phyloP scores from a whole-genome alignment of 306 rosid species.

The Bauhinia variegata region DNA sequence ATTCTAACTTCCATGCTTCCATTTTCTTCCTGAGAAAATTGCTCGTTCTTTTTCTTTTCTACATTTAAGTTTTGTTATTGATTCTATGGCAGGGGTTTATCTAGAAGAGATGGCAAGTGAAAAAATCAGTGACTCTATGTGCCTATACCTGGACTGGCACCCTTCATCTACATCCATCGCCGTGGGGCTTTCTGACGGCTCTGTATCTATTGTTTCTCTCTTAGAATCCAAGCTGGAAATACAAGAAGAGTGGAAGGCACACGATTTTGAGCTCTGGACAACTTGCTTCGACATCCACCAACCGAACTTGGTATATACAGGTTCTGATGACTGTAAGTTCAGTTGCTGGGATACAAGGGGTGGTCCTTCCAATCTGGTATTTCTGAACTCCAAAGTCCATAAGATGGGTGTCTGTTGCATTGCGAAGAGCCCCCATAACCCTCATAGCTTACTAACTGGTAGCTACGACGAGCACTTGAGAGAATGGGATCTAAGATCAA shows the following conservation, averaged over 20 bases:
- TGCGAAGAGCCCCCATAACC: slow-evolving; percentile 62
- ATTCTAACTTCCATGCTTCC: slow-evolving; percentile 6
- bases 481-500: slow-evolving; percentile 82
- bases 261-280: slow-evolving; percentile 91
- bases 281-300: slow-evolving; percentile 77
- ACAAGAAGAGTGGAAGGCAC: slow-evolving; percentile 79
- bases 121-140: slow-evolving; percentile 72
- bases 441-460: slow-evolving; percentile 67
- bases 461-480: slow-evolving; percentile 82
- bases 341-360: slow-evolving; percentile 81
- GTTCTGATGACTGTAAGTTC: slow-evolving; percentile 90
- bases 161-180: slow-evolving; percentile 69
- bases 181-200: slow-evolving; percentile 84
- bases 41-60: slow-evolving; percentile 17
- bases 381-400: slow-evolving; percentile 73
- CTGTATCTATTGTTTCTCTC: slow-evolving; percentile 61
- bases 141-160: slow-evolving; percentile 84
- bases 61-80: slow-evolving; percentile 20
- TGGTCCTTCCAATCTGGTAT: slow-evolving; percentile 65
- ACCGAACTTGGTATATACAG: slow-evolving; percentile 76
- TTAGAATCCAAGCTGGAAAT: slow-evolving; percentile 62
- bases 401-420: slow-evolving; percentile 89
- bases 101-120: slow-evolving; percentile 56
- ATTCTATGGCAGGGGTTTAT: slow-evolving; percentile 50
- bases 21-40: not conserved